Evolutionary conservation across 768 basidiomycete species (phyloP), one percentile per base, ranked within the genome.

Genomic region (Pleurotus platypus): DNA sequence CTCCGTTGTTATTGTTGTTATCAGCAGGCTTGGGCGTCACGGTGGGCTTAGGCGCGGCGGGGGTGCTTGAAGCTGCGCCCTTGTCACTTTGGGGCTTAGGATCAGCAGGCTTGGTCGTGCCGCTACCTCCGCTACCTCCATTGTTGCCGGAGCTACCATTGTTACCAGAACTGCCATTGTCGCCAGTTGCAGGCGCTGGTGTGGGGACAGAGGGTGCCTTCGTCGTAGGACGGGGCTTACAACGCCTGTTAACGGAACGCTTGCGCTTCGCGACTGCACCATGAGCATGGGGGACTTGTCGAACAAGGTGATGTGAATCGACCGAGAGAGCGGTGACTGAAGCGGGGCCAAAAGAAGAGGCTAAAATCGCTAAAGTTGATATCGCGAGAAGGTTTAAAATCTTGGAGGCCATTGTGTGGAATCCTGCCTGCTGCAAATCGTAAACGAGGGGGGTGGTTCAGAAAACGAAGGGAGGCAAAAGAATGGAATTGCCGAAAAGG

Each of bases 21-120:
- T 81, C 67, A 46, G 79, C 77, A 26, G 78, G 71, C 67, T 80
- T 84, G 83, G 89, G 90, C 49, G 80, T 81, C 65, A 77, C 75
- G 4, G 30, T 2, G 9, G 30, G 30, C 11, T 35, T 35, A 1
- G 7, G 30, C 3, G 30, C 30, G 8, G 30, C 30, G 30, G 30
- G 8, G 8, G 30, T 35, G 30, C 30, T 35, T 35, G 30, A 35
- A 35, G 30, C 30, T 3, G 30, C 30, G 30, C 30, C 30, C 30
- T 35, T 35, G 8, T 35, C 30, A 35, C 30, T 35, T 35, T 35
- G 30, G 39, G 67, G 68, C 60, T 67, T 63, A 7, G 72, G 66
- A 57, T 80, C 75, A 70, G 78, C 86, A 67, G 75, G 81, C 72
- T 76, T 81, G 3, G 77, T 79, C 27, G 81, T 58, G 24, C 69